Percentiles rank a stretch among this genome's conserved stretches.
phyloP scores from a whole-genome alignment of 164 flowering plant genomes.

The Nelumbo lutea region DNA sequence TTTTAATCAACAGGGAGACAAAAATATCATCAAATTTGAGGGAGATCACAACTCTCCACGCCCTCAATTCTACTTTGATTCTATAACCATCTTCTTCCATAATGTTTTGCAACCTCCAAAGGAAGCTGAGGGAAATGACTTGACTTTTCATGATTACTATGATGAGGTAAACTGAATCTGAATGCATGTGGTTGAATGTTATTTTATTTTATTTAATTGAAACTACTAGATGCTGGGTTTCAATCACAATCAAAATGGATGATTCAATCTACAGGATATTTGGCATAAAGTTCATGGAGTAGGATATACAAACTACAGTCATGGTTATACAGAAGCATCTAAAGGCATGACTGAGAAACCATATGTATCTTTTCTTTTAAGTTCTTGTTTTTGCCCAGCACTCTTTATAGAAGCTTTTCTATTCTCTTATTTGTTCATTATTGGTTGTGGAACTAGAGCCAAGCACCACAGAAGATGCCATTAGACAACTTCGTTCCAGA shows the following conservation, averaged over 20 bases:
- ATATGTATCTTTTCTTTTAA: not conserved
- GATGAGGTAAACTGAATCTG: constrained; percentile 48
- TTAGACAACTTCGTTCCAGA: constrained; percentile 54
- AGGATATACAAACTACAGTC: constrained; percentile 22
- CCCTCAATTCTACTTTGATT: constrained; percentile 91
- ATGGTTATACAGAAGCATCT: constrained; percentile 30
- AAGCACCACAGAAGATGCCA: constrained; percentile 62
- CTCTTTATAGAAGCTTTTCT: constrained; percentile 1
- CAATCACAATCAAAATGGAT: constrained; percentile 5
- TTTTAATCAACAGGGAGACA: constrained; percentile 71
- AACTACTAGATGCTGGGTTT: constrained; percentile 1
- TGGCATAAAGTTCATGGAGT: constrained; percentile 47
- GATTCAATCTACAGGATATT: constrained; percentile 44
- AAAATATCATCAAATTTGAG: constrained; percentile 93
- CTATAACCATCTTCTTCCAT: constrained; percentile 85
- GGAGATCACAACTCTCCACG: constrained; percentile 98
- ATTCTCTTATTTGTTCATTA: constrained; percentile 7
- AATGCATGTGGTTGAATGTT: constrained; percentile 1
- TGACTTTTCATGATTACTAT: constrained; percentile 41
- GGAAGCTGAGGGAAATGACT: constrained; percentile 48
- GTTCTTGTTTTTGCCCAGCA: not conserved
- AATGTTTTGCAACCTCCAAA: constrained; percentile 90
- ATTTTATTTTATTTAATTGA: not conserved
- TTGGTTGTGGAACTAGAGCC: constrained; percentile 34
- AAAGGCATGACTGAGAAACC: constrained; percentile 34